Evolutionary conservation across 768 basidiomycete species (phyloP).

Genomic region (Leccinum fibrillosum): DNA sequence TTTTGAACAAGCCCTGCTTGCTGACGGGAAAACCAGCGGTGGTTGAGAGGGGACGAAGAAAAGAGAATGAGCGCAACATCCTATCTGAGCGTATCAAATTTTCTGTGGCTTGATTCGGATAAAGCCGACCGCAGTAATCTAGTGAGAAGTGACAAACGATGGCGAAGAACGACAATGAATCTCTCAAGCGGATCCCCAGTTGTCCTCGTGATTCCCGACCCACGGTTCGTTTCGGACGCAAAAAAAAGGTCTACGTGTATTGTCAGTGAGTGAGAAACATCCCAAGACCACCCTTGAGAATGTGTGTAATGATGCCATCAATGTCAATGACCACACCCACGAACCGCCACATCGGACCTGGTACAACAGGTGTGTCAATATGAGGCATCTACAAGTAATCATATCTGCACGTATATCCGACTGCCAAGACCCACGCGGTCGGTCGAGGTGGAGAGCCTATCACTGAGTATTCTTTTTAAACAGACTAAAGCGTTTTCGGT

Average conservation of each 20-base stretch:
- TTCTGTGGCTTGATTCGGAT: conserved; percentile 16
- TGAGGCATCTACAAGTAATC: background rate
- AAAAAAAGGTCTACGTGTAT: background rate
- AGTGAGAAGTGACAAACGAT: background rate
- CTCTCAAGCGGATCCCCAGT: background rate
- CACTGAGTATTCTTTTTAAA: conserved; percentile 12
- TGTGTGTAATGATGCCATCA: background rate
- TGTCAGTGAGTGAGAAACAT: background rate
- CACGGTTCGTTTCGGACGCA: background rate
- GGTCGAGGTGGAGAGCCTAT: background rate
- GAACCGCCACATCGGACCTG: background rate
- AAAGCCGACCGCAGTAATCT: conserved; percentile 14
- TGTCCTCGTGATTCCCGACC: background rate
- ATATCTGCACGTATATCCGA: background rate
- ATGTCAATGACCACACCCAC: background rate
- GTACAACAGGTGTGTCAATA: background rate
- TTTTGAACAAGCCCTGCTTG: conserved; percentile 7
- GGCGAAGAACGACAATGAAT: background rate
- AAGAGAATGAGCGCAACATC: conserved; percentile 31
- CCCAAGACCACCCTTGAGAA: background rate
- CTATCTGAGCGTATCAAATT: conserved; percentile 15
- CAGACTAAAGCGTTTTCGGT: conserved; percentile 43
- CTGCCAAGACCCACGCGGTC: background rate
- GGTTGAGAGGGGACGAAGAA: conserved; percentile 26
- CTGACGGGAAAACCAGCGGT: conserved; percentile 23